phyloP scores from a whole-genome alignment of 768 basidiomycete species.

The Pleurotus platypus region DNA sequence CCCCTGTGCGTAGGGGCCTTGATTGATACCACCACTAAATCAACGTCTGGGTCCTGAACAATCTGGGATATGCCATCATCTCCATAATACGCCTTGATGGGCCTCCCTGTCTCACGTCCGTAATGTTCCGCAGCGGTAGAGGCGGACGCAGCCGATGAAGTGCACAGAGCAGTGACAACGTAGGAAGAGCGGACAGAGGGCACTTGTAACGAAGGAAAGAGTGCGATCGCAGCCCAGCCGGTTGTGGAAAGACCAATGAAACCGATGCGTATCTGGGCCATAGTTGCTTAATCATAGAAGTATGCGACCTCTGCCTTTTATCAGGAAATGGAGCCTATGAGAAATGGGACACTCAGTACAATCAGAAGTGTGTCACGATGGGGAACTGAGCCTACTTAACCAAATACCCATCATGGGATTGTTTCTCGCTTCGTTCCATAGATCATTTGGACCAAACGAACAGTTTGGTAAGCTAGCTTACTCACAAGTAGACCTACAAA shows the following conservation, averaged over 20 bases:
- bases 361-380: no score
- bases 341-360: no score
- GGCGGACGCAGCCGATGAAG: constrained; percentile 26
- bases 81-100: constrained; percentile 31
- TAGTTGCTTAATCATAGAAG: neutral
- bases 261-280: constrained; percentile 17
- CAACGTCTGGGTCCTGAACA: constrained; percentile 30
- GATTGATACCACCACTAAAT: constrained; percentile 31
- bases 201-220: constrained; percentile 21
- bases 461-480: no score
- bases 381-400: no score
- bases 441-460: no score
- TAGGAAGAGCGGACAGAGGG: constrained; percentile 19
- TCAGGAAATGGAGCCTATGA: no score
- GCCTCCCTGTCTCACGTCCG: constrained; percentile 14
- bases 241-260: constrained; percentile 30
- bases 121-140: constrained; percentile 27
- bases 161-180: constrained; percentile 30
- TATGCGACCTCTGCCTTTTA: no score
- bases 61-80: constrained; percentile 15
- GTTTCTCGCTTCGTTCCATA: no score
- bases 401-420: no score
- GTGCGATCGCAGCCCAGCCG: constrained; percentile 27
- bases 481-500: no score
- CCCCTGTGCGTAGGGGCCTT: constrained; percentile 26